A percentile compares a stretch with the other conserved stretches of the same genome.
These are phyloP conservation scores for Fragaria vesca DNA, from an alignment of 306 rosid species.

Conservation along the genomic window DNA sequence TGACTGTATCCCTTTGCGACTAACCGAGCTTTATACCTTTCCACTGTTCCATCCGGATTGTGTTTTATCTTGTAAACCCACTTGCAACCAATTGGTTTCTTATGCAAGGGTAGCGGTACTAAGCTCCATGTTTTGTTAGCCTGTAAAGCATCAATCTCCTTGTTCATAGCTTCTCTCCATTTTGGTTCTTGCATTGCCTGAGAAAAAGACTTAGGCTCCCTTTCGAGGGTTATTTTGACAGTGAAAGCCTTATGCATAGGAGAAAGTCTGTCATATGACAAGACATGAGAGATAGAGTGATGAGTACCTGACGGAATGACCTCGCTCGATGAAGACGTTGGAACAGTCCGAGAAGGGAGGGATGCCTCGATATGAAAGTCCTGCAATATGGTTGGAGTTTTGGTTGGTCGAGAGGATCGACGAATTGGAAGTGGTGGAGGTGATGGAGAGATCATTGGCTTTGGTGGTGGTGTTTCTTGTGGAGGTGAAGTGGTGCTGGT, in stretches of 20 bases:
- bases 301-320: not conserved
- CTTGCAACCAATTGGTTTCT: too few species aligned
- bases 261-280: not conserved
- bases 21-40: too few species aligned
- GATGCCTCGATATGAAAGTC: not conserved
- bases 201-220: not conserved
- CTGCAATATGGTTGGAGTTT: too few species aligned
- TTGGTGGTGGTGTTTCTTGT: not conserved
- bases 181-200: not conserved
- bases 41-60: too few species aligned
- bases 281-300: not conserved
- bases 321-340: not conserved
- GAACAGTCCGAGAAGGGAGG: not conserved
- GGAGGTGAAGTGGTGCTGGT: too few species aligned
- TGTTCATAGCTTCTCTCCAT: not conserved
- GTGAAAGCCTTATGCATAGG: not conserved
- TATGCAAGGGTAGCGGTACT: too few species aligned
- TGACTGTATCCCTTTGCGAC: too few species aligned
- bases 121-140: too few species aligned
- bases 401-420: too few species aligned
- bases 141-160: not conserved
- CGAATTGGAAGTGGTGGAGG: too few species aligned
- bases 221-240: not conserved
- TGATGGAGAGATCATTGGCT: too few species aligned
- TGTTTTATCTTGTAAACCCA: too few species aligned